Base-by-base conservation (phyloP, 1,139 yeast species). In the Candida tunisiensis region DNA sequence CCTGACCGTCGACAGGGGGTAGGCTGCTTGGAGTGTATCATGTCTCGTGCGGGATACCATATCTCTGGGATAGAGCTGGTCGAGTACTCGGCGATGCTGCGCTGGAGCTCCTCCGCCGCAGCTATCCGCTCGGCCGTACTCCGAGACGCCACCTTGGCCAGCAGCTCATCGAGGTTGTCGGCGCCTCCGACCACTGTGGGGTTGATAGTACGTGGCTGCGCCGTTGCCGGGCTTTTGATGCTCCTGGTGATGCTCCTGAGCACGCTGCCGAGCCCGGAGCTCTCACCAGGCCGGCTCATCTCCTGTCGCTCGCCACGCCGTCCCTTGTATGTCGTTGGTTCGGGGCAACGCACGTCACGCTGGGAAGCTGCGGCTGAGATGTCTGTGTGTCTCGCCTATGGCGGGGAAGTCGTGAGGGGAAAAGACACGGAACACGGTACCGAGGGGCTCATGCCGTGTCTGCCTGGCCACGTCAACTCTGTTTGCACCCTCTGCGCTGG, bases 131-230 rank as follows among this genome's bases (percentile, higher is more conserved):
- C 60, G 5, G 62, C 38, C 2, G 62, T 31, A 3, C 45, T 32
- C 3, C 53, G 47, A 5, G 24, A 12, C 12, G 28, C 20, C 3
- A 65, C 64, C 28, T 35, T 33, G 27, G 48, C 46, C 28, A 64
- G 49, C 21, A 68, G 53, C 27, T 51, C 55, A 31, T 56, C 68
- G 38, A 61, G 61, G 35, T 69, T 68, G 7, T 60, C 53, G 4
- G 66, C 67, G 8, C 75, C 75, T 2, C 82, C 83, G 0, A 72
- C 72, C 2, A 71, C 71, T 2, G 67, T 63, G 1, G 79, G 73
- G 32, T 19, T 17, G 5, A 30, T 20, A n/a, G n/a, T n/a, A 5
- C 15, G 13, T n/a, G 22, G 22, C 14, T n/a, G n/a, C 7, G 22
- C 41, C 39, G 32, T 33, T 28, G 41, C 43, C 8, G 55, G 30